Evolutionary conservation across 2,329 filamentous ascomycete genomes (phyloP).

Genomic region (Coleophoma crateriformis): DNA sequence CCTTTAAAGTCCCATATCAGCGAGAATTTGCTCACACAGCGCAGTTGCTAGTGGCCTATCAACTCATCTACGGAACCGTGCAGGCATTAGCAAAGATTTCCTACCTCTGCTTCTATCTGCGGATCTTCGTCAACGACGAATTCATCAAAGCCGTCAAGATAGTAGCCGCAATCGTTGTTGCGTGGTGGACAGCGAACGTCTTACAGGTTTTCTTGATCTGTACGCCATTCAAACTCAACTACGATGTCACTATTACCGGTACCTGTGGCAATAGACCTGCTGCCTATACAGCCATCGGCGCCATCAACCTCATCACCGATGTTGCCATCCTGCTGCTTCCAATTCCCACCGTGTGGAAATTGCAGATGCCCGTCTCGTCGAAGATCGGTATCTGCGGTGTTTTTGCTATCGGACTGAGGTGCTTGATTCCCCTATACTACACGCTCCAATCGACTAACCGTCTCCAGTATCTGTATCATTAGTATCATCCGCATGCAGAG

Average conservation of each 20-base stretch:
- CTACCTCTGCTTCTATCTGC: conserved; percentile 1
- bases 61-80: neutral
- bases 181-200: conserved; percentile 12
- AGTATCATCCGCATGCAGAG: conserved; percentile 18
- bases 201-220: conserved; percentile 19
- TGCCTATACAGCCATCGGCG: conserved; percentile 33
- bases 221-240: conserved; percentile 17
- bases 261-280: conserved; percentile 31
- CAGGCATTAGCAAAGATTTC: conserved; percentile 2
- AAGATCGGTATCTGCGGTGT: conserved; percentile 36
- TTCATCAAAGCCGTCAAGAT: neutral
- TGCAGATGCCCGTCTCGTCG: conserved; percentile 34
- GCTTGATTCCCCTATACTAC: conserved; percentile 18
- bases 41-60: neutral
- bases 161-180: conserved; percentile 6
- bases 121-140: neutral
- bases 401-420: conserved; percentile 37
- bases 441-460: neutral
- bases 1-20: neutral
- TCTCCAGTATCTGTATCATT: conserved; percentile 16
- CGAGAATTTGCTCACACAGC: neutral
- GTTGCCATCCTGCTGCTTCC: conserved; percentile 40
- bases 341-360: conserved; percentile 38
- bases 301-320: conserved; percentile 41
- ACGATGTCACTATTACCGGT: conserved; percentile 20